Percentiles rank a stretch among this genome's conserved stretches.
phyloP scores from a whole-genome alignment of 2,329 filamentous ascomycete species.

The Westerdykella ornata region DNA sequence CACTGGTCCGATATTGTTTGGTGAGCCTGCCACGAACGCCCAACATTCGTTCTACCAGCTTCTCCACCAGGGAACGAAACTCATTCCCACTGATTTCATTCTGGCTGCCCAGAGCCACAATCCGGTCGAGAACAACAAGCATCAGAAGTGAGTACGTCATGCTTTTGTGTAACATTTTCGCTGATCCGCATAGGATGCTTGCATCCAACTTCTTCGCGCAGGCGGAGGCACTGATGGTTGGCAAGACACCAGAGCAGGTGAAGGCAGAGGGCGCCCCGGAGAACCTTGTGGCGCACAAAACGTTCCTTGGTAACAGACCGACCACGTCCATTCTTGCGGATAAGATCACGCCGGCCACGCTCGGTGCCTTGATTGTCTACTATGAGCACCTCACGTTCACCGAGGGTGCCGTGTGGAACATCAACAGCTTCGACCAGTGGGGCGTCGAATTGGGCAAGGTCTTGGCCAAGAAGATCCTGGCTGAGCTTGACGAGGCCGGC shows the following conservation, averaged over 20 bases:
- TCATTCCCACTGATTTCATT: conserved; percentile 98
- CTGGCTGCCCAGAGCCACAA: conserved; percentile 95
- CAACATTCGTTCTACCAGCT: conserved; percentile 99
- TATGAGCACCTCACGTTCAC: conserved; percentile 99
- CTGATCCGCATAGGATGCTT: conserved; percentile 56
- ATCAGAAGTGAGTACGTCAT: conserved; percentile 61
- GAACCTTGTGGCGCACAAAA: conserved; percentile 91
- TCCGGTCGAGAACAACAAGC: conserved; percentile 81
- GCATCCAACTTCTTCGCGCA: conserved; percentile 89
- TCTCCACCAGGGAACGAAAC: conserved; percentile 96
- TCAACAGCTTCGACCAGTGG: conserved; percentile 99
- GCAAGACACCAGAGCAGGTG: conserved; percentile 76
- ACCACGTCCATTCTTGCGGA: conserved; percentile 92
- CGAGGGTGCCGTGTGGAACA: conserved; percentile 97
- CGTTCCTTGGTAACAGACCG: conserved; percentile 94
- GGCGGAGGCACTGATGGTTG: conserved; percentile 83
- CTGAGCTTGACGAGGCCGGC: conserved; percentile 74
- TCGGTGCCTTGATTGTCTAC: conserved; percentile 94
- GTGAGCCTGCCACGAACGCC: conserved; percentile 96
- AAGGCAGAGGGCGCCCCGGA: conserved; percentile 67
- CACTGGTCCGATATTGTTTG: conserved; percentile 91
- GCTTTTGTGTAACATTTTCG: not conserved
- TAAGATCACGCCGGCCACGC: conserved; percentile 86
- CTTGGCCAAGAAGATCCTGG: conserved; percentile 63
- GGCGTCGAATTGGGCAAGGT: conserved; percentile 97